Base-by-base conservation (phyloP, 2,329 filamentous ascomycete genomes). In the Penicillium griseofulvum region DNA sequence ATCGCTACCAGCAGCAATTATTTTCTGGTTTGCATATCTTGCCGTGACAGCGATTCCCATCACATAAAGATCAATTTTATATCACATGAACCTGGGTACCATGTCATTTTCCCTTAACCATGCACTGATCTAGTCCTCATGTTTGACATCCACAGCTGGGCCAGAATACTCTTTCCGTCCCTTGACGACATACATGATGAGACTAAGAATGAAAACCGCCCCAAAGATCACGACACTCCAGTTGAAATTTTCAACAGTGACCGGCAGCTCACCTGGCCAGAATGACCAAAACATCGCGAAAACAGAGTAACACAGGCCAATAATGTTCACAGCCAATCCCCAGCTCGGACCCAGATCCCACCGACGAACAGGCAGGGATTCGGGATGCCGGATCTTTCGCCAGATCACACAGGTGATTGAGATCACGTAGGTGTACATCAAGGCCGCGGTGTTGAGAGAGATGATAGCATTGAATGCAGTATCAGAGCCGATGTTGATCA, bases 381-480 rank as follows among this genome's bases (percentile, higher is more conserved):
- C 60, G 2, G 64, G 63, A 14, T 68, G 66, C 17, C 67, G 65
- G 26, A 79, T 62, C 22, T 76, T 74, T 16, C 75, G 70, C 54
- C 71, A 72, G 48, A 81, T 69, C 11, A 81, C 65, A 53, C 75
- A 79, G 14, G 69, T 66, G 51, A 81, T 77, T 17, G 77, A 78
- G 36, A 80, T 73, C 49, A 80, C 73, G 59, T 83, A 83, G 5
- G 78, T 81, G 34, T 72, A 76, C 45, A 82, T 73, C 29, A 82
- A 68, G 0, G 78, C 75, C 11, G 73, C 75, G 22, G 77, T 71
- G 24, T 74, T 75, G 1, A 84, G 71, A 3, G 79, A 81, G 17
- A 78, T 74, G 54, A 83, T 78, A 48, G 77, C 79, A 61, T 81
- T 80, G 64, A 83, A 80, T 5, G 81, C 81, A 16, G 76, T 74